Evolutionary conservation across 768 basidiomycete genomes (phyloP).

Genomic region (Dioszegia hungarica): DNA sequence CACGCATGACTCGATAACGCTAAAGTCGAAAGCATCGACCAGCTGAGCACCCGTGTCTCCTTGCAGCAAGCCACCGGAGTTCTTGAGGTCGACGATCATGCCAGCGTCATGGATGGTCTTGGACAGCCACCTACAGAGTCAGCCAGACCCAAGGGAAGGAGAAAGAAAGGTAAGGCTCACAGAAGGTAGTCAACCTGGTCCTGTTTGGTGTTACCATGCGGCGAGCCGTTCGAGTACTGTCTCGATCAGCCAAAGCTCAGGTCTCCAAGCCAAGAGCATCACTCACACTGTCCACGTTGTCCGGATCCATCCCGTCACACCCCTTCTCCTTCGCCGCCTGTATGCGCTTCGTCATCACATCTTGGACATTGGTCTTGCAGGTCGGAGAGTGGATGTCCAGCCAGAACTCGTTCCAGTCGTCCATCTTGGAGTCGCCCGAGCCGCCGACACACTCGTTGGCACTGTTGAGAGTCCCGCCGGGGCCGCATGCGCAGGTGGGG

Average conservation of each 20-base stretch:
- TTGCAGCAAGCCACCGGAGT: conserved; percentile 20
- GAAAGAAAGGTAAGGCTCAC: background rate
- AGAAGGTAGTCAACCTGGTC: conserved; percentile 31
- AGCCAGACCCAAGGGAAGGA: background rate
- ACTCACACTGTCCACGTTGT: conserved; percentile 37
- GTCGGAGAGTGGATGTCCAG: conserved; percentile 19
- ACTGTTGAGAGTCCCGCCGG: conserved; percentile 7
- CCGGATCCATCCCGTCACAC: conserved; percentile 35
- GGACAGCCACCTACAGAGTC: conserved; percentile 11
- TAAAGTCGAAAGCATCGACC: conserved; percentile 29
- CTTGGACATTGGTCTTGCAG: conserved; percentile 21
- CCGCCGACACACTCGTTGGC: conserved; percentile 2
- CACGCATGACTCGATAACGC: conserved; percentile 36
- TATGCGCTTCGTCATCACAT: conserved; percentile 15
- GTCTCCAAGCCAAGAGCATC: no score
- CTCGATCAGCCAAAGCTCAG: background rate
- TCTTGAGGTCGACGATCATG: conserved; percentile 28
- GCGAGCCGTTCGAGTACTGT: conserved; percentile 16
- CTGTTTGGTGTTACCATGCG: conserved; percentile 21
- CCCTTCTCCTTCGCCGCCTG: conserved; percentile 18
- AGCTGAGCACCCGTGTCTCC: conserved; percentile 10
- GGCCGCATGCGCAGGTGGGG: conserved; percentile 25
- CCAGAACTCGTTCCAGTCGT: conserved; percentile 35
- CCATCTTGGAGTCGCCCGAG: conserved; percentile 17
- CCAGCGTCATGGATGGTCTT: conserved; percentile 14